Evolutionary conservation across 192 early-diverging fungal genomes (phyloP).

Genomic region (Coemansia sp.): DNA sequence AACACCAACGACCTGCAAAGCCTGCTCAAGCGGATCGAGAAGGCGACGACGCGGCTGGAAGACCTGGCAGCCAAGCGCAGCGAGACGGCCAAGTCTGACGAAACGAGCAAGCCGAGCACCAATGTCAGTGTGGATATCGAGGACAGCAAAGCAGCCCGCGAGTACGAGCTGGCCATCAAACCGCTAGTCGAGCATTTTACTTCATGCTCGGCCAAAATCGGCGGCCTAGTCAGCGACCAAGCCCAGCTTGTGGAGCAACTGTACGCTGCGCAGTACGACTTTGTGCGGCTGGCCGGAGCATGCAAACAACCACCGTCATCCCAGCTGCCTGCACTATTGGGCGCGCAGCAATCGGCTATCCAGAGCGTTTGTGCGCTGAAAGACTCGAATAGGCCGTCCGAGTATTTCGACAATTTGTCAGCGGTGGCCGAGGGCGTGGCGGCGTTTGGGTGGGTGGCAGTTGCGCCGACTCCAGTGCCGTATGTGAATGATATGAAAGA

Average conservation of each 20-base stretch:
- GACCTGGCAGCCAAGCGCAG: slow-evolving; percentile 66
- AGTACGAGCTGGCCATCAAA: slow-evolving; percentile 58
- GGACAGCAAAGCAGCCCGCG: slow-evolving; percentile 47
- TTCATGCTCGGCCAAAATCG: slow-evolving; percentile 50
- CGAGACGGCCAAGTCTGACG: slow-evolving; percentile 29
- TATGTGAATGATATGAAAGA: slow-evolving; percentile 89
- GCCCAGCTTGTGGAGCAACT: slow-evolving; percentile 60
- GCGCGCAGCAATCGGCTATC: slow-evolving; percentile 70
- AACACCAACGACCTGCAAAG: slow-evolving; percentile 49
- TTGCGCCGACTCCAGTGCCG: slow-evolving; percentile 84
- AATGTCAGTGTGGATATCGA: slow-evolving; percentile 18
- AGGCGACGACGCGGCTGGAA: slow-evolving; percentile 87
- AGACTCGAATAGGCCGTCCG: slow-evolving; percentile 76
- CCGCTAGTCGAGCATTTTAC: slow-evolving; percentile 46
- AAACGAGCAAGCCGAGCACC: not conserved
- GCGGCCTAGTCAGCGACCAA: slow-evolving; percentile 66
- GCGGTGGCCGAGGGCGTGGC: slow-evolving; percentile 85
- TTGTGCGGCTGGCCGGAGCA: slow-evolving; percentile 70
- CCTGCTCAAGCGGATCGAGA: slow-evolving; percentile 89
- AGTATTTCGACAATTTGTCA: slow-evolving; percentile 78
- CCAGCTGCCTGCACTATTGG: slow-evolving; percentile 65
- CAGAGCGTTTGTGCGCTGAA: slow-evolving; percentile 64
- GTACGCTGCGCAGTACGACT: slow-evolving; percentile 68
- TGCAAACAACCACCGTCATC: slow-evolving; percentile 75
- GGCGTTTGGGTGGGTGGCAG: slow-evolving; percentile 89